A percentile compares a stretch with the other conserved stretches of the same genome.
These are phyloP conservation scores for Pestalotiopsis sp. DNA, from an alignment of 2,329 filamentous ascomycete genomes.

Conservation along the genomic window DNA sequence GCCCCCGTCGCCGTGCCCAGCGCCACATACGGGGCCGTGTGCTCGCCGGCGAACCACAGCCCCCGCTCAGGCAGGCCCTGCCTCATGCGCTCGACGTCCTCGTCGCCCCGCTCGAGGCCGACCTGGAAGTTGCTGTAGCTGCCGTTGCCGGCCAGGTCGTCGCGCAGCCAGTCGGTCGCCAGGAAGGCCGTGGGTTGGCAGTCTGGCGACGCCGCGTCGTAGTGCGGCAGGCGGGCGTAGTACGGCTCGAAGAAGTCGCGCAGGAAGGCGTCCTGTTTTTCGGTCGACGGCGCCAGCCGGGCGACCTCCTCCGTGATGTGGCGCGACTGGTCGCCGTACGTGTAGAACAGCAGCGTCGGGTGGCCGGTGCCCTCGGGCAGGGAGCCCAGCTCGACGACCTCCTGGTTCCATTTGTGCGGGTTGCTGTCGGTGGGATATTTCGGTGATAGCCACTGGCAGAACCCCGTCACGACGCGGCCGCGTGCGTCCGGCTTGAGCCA, in stretches of 20 bases:
- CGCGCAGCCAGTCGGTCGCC: constrained; percentile 77
- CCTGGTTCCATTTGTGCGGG: constrained; percentile 70
- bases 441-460: constrained; percentile 77
- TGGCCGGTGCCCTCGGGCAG: constrained; percentile 63
- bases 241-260: constrained; percentile 76
- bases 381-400: constrained; percentile 76
- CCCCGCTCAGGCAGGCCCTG: constrained; percentile 66
- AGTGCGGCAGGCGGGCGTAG: constrained; percentile 74
- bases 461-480: constrained; percentile 58
- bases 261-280: constrained; percentile 57
- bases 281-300: constrained; percentile 38
- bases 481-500: constrained; percentile 58
- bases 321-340: constrained; percentile 63
- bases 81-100: constrained; percentile 69
- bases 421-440: constrained; percentile 66
- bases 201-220: constrained; percentile 49
- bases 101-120: constrained; percentile 70
- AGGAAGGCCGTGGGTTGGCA: constrained; percentile 68
- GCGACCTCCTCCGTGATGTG: constrained; percentile 52
- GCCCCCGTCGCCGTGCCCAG: constrained; percentile 88
- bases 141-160: constrained; percentile 79
- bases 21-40: constrained; percentile 87
- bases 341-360: constrained; percentile 86
- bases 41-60: constrained; percentile 87
- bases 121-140: constrained; percentile 86